Evolutionary conservation across 148 eudicot genomes (phyloP).

Genomic region (Rhododendron ovatum): DNA sequence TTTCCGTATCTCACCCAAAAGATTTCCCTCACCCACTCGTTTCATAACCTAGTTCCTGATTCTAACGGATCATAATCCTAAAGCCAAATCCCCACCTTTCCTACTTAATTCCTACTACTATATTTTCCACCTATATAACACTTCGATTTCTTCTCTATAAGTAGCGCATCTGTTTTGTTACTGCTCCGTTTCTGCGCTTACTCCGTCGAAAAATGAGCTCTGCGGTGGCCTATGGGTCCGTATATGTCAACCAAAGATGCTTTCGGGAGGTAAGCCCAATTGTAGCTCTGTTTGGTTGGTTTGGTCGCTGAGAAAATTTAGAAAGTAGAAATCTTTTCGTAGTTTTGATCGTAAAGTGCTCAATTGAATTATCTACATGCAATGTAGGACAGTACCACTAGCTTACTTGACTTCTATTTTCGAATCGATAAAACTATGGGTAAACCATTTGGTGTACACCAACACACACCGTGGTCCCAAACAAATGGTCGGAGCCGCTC

Average conservation of each 20-base stretch:
- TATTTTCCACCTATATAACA: no score
- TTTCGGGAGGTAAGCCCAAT: slow-evolving; percentile 21
- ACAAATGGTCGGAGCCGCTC: no score
- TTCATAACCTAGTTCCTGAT: neutral
- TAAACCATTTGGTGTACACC: no score
- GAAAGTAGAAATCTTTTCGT: neutral
- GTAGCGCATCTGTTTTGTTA: neutral
- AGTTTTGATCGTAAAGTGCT: neutral
- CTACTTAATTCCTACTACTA: no score
- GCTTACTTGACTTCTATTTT: neutral
- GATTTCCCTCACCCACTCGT: neutral
- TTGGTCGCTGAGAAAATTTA: neutral
- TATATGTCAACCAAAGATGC: slow-evolving; percentile 14
- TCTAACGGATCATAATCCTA: neutral
- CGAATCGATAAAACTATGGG: no score
- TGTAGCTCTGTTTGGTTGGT: neutral
- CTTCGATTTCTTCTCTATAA: neutral
- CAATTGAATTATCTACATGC: neutral
- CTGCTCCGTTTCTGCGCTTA: neutral
- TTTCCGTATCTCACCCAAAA: neutral
- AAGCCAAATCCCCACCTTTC: neutral
- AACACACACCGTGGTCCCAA: no score
- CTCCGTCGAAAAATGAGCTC: slow-evolving; percentile 37
- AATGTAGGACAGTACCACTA: neutral
- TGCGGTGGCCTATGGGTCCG: slow-evolving; percentile 25